Evolutionary conservation across 192 early-diverging fungal species (phyloP).

Genomic region (Rhizophlyctis rosea): DNA sequence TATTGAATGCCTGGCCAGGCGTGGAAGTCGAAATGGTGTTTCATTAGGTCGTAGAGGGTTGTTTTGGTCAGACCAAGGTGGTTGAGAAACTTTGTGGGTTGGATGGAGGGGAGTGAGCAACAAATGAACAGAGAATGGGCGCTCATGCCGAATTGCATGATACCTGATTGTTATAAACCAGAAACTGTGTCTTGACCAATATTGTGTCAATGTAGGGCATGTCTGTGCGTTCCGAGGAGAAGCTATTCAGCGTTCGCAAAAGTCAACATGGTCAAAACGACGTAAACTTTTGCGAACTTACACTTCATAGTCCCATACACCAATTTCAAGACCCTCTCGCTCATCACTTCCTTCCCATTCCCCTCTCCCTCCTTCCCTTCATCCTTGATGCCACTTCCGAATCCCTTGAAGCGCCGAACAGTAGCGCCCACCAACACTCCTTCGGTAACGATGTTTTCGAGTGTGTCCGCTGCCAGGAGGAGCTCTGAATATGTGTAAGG

Average conservation of each 20-base stretch:
- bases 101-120: slow-evolving; percentile 7
- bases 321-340: slow-evolving; percentile 47
- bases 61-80: slow-evolving; percentile 49
- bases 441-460: slow-evolving; percentile 51
- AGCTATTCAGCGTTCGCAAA: no score
- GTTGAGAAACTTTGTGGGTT: slow-evolving; percentile 45
- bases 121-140: neutral
- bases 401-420: slow-evolving; percentile 14
- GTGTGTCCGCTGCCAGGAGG: slow-evolving; percentile 43
- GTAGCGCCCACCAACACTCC: slow-evolving; percentile 38
- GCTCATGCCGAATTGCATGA: no score
- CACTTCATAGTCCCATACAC: slow-evolving; percentile 62
- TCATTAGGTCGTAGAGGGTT: slow-evolving; percentile 55
- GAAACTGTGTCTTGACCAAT: slow-evolving; percentile 54
- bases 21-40: slow-evolving; percentile 48
- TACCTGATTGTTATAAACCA: slow-evolving; percentile 57
- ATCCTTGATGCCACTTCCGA: no score
- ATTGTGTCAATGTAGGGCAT: slow-evolving; percentile 53
- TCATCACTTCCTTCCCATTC: slow-evolving; percentile 35
- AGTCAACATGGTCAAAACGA: no score
- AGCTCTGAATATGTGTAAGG: slow-evolving; percentile 35
- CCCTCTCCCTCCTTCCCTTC: slow-evolving; percentile 3
- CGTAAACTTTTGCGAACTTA: no score
- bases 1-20: slow-evolving; percentile 42
- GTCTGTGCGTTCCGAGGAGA: slow-evolving; percentile 27